Evolutionary conservation across 345 rosid genomes (phyloP).

Genomic region (Rhizophora mangle): DNA sequence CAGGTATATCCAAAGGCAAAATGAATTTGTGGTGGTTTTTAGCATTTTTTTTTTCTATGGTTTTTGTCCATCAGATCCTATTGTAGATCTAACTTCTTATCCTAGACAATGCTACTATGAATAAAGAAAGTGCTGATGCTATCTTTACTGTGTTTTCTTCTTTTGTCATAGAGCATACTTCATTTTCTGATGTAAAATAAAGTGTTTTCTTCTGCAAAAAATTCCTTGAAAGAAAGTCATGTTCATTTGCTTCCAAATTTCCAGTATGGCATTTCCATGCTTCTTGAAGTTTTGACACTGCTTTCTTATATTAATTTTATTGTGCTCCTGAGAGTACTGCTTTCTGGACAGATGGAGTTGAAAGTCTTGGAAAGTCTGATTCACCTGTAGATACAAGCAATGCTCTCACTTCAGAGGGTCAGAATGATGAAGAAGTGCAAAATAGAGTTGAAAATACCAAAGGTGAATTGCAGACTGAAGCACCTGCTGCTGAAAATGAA

Average conservation of each 20-base stretch:
- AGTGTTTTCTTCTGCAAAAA: too few relatives aligned
- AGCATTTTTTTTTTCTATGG: background rate
- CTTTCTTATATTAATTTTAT: background rate
- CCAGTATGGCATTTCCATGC: background rate
- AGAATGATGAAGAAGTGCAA: conserved; percentile 33
- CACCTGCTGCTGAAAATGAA: conserved; percentile 36
- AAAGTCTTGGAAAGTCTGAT: conserved; percentile 37
- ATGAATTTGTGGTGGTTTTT: background rate
- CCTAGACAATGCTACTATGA: too few relatives aligned
- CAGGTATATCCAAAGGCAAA: background rate
- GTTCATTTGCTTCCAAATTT: too few relatives aligned
- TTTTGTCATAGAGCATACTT: too few relatives aligned
- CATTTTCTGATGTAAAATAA: too few relatives aligned
- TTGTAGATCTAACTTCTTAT: background rate
- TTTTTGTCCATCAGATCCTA: background rate
- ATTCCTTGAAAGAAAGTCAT: too few relatives aligned
- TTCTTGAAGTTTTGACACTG: background rate
- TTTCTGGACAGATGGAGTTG: conserved; percentile 31
- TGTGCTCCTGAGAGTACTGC: conserved; percentile 1
- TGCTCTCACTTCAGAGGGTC: conserved; percentile 38
- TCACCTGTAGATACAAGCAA: conserved; percentile 26
- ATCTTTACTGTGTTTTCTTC: too few relatives aligned
- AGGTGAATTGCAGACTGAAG: conserved; percentile 41
- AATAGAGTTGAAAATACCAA: conserved; percentile 32
- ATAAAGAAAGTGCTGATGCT: too few relatives aligned